Base-by-base conservation (phyloP, 805 yeast genomes). In the Pichia nanzhaoensis region DNA sequence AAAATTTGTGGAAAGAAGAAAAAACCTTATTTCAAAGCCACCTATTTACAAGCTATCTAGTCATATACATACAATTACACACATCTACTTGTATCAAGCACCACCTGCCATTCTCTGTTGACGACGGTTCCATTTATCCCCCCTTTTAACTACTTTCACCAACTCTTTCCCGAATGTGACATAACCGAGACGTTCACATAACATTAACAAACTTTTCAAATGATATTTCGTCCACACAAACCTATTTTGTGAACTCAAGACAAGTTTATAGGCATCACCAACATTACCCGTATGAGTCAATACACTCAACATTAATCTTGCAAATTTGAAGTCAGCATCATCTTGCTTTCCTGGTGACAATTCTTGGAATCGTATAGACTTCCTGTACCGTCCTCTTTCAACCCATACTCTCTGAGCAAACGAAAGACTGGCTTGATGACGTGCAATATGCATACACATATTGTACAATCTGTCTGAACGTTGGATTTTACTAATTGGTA, bases 371-470 rank as follows among this genome's bases (percentile, higher is more conserved):
- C 52, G 51, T 0, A 39, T 20, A 0, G 84, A 70, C 47, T 76
- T 77, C 42, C 96, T 69, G 64, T 73, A 88, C 19, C 59, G 49
- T 2, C 96, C 96, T 55, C 97, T 75, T 55, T 85, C 95, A 2
- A 65, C 61, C 95, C 96, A 89, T 1, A 85, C 68, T 21, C 64
- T 61, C 45, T 78, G 78, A 4, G 89, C 90, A 57, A 83, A 76
- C 0, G 67, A 68, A 34, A 71, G 60, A 54, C 81, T 74, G 34
- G 71, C 68, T 55, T 75, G 75, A 39, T 69, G 67, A 12, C 73
- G 72, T 1, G 91, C 85, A 1, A 91, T 91, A 46, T 74, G 70
- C 55, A 87, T 64, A 8, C 84, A 80, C 24, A 80, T 66, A 41
- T 73, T 73, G 57, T 84, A 88, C 2, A 80, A 58, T 30, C 72